Evolutionary conservation across 306 rosid genomes (phyloP).

Genomic region (Cyamopsis tetragonoloba): DNA sequence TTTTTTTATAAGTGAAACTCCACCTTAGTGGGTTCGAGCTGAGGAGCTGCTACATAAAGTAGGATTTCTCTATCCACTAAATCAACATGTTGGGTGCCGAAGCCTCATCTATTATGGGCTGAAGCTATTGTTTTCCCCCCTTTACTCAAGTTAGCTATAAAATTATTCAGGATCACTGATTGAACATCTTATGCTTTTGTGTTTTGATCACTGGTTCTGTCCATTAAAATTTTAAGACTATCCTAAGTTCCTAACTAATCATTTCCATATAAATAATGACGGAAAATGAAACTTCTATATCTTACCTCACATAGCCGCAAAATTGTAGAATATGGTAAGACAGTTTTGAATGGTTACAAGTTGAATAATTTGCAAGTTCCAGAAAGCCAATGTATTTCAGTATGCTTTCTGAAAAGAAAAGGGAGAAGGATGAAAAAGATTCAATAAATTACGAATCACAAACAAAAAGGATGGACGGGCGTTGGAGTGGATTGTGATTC

Average conservation of each 20-base stretch:
- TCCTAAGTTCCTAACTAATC: constrained; percentile 13
- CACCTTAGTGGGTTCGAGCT: too few relatives aligned
- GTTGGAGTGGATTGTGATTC: background rate
- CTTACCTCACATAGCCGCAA: constrained; percentile 63
- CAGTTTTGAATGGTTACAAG: constrained; percentile 46
- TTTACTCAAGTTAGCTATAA: background rate
- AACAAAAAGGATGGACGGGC: constrained; percentile 1
- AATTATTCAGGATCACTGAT: background rate
- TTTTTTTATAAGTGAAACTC: too few relatives aligned
- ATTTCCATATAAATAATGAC: constrained; percentile 8
- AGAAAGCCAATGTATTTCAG: constrained; percentile 48
- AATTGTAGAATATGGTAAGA: constrained; percentile 63
- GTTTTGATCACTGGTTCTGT: background rate
- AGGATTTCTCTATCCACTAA: too few relatives aligned
- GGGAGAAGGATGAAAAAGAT: background rate
- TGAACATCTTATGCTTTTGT: background rate
- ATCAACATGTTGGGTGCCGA: too few relatives aligned
- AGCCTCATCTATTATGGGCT: background rate
- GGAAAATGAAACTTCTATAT: background rate
- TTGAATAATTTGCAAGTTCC: constrained; percentile 25
- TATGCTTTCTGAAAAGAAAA: constrained; percentile 46
- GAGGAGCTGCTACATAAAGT: too few relatives aligned
- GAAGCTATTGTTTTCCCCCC: background rate
- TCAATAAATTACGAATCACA: background rate
- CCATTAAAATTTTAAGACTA: constrained; percentile 1